A percentile compares a stretch with the other conserved stretches of the same genome.
These are phyloP conservation scores for Lichtheimia corymbifera DNA, from an alignment of 371 early-diverging fungal species.

Conservation along the genomic window DNA sequence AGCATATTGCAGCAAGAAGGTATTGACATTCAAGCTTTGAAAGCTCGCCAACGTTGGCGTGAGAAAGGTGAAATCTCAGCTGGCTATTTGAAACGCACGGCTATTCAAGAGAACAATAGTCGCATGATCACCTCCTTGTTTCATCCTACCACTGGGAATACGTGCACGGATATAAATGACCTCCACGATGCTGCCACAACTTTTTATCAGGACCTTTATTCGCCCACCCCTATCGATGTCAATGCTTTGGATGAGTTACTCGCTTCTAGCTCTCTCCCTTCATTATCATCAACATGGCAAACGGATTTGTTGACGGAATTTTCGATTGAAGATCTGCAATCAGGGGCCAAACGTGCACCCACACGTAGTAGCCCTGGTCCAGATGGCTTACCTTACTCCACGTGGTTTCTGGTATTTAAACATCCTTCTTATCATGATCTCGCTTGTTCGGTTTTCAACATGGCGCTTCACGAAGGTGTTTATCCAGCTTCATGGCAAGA, in stretches of 20 bases:
- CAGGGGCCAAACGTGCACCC: slow-evolving; percentile 5
- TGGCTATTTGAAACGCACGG: slow-evolving; percentile 9
- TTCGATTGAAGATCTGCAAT: slow-evolving; percentile 4
- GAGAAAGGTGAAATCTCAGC: slow-evolving; percentile 10
- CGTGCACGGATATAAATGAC: background rate
- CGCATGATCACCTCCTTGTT: background rate
- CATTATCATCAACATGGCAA: background rate
- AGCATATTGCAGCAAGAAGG: slow-evolving; percentile 4
- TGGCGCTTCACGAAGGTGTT: slow-evolving; percentile 8
- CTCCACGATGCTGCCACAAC: slow-evolving; percentile 4
- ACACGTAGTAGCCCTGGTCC: slow-evolving; percentile 6
- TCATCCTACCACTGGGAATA: slow-evolving; percentile 6
- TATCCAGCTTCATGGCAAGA: slow-evolving; percentile 26
- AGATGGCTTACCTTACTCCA: slow-evolving; percentile 8
- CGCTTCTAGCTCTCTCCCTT: background rate
- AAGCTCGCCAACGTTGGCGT: slow-evolving; percentile 8
- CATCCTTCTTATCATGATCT: slow-evolving; percentile 7
- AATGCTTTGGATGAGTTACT: background rate
- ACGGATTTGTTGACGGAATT: slow-evolving; percentile 1
- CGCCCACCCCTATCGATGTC: slow-evolving; percentile 5
- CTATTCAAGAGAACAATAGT: background rate
- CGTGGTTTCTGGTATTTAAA: slow-evolving; percentile 11
- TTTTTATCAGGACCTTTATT: slow-evolving; percentile 9
- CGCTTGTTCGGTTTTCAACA: slow-evolving; percentile 8
- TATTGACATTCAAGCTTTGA: slow-evolving; percentile 5